Evolutionary conservation across 1,284 basidiomycete species (phyloP), one percentile per base, ranked within the genome.

Genomic region (Fomitiporia mediterranea): DNA sequence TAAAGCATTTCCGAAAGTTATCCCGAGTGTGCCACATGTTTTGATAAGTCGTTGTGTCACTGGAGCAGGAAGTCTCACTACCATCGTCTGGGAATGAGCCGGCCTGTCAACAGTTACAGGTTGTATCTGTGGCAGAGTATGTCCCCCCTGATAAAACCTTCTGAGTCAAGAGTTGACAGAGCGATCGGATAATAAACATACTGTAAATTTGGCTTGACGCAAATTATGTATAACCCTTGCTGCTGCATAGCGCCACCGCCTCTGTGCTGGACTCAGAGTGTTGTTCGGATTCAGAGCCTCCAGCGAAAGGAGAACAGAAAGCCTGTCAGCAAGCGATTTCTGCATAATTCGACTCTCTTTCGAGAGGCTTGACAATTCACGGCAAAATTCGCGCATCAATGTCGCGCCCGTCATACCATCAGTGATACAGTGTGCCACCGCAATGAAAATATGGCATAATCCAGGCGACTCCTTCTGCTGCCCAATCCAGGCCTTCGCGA

Each of bases 1-100:
- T 35, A 74, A 75, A 2, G 73, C 79, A 50, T 75, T 74, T 6
- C 81, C 80, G 32, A 84, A 77, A 0, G 80, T 81, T 25, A 83
- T 55, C 2, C 64, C 62, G 15, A 75, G 65, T 32, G 66, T 63
- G 34, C 74, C 74, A 59, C 81, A 83, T 23, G 61, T 68, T 3
- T 60, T 48, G 0, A 76, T 62, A 48, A 77, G 66, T 1, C 40
- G 30, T 8, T 39, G 52, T 1, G 68, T 71, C 42, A 70, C 61
- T 0, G 65, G 63, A 3, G 55, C 46, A 2, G 72, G 63, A 52
- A 75, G 68, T 2, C 60, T 56, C 21, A 62, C 60, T 11, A 55
- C 53, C 2, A 67, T 51, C 9, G 44, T 30, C 19, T 66, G 68
- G 37, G 74, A 71, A 27, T 60, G 63, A 7, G 79, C 71, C 4